A percentile compares a stretch with the other conserved stretches of the same genome.
phyloP scores from a whole-genome alignment of 495 filamentous ascomycete genomes.

The Tricharina praecox region DNA sequence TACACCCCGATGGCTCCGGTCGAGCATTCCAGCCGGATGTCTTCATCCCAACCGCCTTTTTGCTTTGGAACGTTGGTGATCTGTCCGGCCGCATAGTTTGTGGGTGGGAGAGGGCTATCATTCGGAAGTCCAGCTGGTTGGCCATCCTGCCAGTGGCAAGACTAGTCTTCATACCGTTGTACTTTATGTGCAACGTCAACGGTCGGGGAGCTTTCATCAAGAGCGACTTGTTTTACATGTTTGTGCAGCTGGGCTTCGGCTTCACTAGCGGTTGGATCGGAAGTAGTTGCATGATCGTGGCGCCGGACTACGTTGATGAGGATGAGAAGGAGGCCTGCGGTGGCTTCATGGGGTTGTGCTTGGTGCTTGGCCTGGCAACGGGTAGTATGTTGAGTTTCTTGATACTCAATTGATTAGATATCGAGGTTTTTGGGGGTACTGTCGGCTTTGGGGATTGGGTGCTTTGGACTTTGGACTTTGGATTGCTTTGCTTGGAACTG shows the following conservation, averaged over 20 bases:
- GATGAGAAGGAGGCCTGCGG: constrained; percentile 76
- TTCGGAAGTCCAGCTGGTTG: constrained; percentile 44
- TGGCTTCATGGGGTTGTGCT: constrained; percentile 80
- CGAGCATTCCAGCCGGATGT: constrained; percentile 49
- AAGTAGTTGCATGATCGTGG: constrained; percentile 77
- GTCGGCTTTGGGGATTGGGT: too few relatives aligned
- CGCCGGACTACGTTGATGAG: constrained; percentile 56
- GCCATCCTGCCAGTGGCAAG: constrained; percentile 48
- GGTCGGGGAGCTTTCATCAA: constrained; percentile 49
- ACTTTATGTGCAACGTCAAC: constrained; percentile 70
- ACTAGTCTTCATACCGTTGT: constrained; percentile 61
- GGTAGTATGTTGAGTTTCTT: constrained; percentile 79
- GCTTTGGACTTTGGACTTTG: background rate
- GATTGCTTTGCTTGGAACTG: too few relatives aligned
- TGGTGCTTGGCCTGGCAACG: constrained; percentile 64
- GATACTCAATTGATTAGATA: background rate
- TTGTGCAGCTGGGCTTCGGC: constrained; percentile 74
- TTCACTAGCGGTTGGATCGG: constrained; percentile 72
- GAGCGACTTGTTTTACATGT: constrained; percentile 72
- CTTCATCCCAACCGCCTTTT: constrained; percentile 80
- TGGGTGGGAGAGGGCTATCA: constrained; percentile 41
- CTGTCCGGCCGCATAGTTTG: constrained; percentile 58
- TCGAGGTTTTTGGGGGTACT: background rate
- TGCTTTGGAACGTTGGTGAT: constrained; percentile 90
- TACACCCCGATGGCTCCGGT: constrained; percentile 36